phyloP scores from a whole-genome alignment of 352 stramenopile genomes.

The Phytophthora cryptogea region DNA sequence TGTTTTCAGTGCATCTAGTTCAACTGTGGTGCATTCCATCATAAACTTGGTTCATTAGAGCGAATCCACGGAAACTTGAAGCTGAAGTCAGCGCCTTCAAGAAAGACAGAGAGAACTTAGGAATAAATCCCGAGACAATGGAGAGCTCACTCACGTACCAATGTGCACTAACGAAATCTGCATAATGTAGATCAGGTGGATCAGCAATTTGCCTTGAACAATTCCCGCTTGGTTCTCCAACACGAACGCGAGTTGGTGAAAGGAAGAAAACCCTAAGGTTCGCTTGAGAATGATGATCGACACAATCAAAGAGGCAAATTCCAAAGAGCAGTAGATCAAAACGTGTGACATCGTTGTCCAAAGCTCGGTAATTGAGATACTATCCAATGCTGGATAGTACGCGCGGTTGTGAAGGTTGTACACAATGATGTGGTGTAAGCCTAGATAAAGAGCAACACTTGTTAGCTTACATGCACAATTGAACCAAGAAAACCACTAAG shows the following conservation, averaged over 20 bases:
- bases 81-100: slow-evolving; percentile 27
- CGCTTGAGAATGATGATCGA: slow-evolving; percentile 17
- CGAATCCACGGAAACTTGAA: slow-evolving; percentile 30
- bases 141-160: slow-evolving; percentile 4
- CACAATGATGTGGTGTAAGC: slow-evolving; percentile 15
- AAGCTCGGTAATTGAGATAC: slow-evolving; percentile 6
- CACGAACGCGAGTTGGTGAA: slow-evolving; percentile 42
- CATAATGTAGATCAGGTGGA: slow-evolving; percentile 44
- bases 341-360: slow-evolving; percentile 9
- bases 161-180: slow-evolving; percentile 35
- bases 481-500: not conserved
- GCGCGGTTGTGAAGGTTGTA: slow-evolving; percentile 32
- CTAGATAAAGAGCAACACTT: not conserved
- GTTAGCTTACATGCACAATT: not conserved
- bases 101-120: not conserved
- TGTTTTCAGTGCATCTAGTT: no score
- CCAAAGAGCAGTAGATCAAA: slow-evolving; percentile 19
- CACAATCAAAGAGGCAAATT: slow-evolving; percentile 21
- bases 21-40: no score
- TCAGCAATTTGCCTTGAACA: slow-evolving; percentile 35
- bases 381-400: slow-evolving; percentile 22
- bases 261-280: slow-evolving; percentile 24
- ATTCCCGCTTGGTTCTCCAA: slow-evolving; percentile 22
- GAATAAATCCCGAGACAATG: not conserved
- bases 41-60: no score